These are phyloP conservation scores for Nematocida sp. DNA, from an alignment of 371 early-diverging fungal species.

Conservation along the genomic window DNA sequence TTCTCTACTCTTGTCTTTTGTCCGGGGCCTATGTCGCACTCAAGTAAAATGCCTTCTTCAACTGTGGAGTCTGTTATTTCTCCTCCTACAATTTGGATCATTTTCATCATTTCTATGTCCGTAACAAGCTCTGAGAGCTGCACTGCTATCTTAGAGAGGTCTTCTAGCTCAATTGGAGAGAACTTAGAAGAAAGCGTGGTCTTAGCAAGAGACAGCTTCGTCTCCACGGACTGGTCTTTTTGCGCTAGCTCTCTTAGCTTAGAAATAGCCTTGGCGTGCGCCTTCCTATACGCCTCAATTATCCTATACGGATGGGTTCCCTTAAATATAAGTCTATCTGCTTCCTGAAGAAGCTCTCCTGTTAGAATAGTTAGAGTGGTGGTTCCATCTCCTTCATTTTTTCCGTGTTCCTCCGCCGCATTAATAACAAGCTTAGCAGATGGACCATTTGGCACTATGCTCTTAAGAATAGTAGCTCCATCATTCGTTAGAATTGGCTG, in stretches of 20 bases:
- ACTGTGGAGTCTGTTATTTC: constrained; percentile 88
- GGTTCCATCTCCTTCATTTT: constrained; percentile 99
- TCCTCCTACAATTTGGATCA: constrained; percentile 94
- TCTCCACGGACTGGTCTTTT: constrained; percentile 70
- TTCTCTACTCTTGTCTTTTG: constrained; percentile 70
- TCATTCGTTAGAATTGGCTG: constrained; percentile 94
- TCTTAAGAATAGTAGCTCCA: constrained; percentile 97
- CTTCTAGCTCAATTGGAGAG: constrained; percentile 85
- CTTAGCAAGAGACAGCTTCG: constrained; percentile 69
- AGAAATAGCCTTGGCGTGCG: constrained; percentile 76
- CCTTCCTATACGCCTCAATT: constrained; percentile 88
- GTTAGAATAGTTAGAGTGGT: constrained; percentile 96
- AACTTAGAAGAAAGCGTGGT: constrained; percentile 96
- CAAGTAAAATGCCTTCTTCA: constrained; percentile 91
- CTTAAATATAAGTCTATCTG: constrained; percentile 80
- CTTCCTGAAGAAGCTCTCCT: constrained; percentile 87
- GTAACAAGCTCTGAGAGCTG: constrained; percentile 76
- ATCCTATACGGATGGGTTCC: constrained; percentile 84
- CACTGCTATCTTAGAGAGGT: constrained; percentile 88
- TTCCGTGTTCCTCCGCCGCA: constrained; percentile 92
- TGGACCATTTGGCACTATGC: constrained; percentile 89
- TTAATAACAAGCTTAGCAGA: constrained; percentile 90
- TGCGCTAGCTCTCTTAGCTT: constrained; percentile 76
- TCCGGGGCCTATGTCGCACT: constrained; percentile 92
- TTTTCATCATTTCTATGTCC: constrained; percentile 73